Base-by-base conservation (phyloP, 257 asterid species). In the Leptodermis oblonga region DNA sequence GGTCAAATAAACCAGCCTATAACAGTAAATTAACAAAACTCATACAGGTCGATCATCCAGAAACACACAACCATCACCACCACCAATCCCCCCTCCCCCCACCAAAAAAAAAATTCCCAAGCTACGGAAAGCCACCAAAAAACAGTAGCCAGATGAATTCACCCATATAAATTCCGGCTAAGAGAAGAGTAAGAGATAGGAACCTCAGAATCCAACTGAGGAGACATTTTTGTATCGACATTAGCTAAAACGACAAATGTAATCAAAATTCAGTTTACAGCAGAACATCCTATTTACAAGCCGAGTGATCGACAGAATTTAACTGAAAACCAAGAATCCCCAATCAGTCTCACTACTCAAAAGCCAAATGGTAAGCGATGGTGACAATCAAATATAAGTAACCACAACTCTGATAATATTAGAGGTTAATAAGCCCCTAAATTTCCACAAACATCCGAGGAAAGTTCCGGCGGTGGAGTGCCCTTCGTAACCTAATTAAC, bases 391-490 rank as follows among this genome's bases (percentile, higher is more conserved):
- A 6, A 37, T 7, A 45, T 23, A 51, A 1, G 20, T 7, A 71
- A 39, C n/a, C 3, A 61, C 48, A 37, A 54, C 62, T 54, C 28
- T 25, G 15, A 43, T 7, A 8, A 43, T 7, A 43, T 43, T 43
- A 3, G 15, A 43, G 15, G 12, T 13, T 43, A 43, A 43, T 43
- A 25, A 20, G 37, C 26, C 30, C 52, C 68, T 58, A 8, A 66
- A 48, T 49, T 26, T 51, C 51, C 22, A 77, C 18, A 49, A 53
- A n/a, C 71, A n/a, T n/a, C 37, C 28, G 33, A 10, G 31, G 26
- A 18, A n/a, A 22, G 26, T 20, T 34, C 22, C 42, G 42, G 7
- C 6, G 42, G 69, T 33, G 33, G 39, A 30, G 43, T 30, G 25
- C 17, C 37, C 37, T 14, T 17, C 1, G 62, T 14, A 55, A 55